Percentiles rank a stretch among this genome's conserved stretches.
phyloP scores from a whole-genome alignment of 1,139 yeast species.

The Debaryomycetaceae sp. region DNA sequence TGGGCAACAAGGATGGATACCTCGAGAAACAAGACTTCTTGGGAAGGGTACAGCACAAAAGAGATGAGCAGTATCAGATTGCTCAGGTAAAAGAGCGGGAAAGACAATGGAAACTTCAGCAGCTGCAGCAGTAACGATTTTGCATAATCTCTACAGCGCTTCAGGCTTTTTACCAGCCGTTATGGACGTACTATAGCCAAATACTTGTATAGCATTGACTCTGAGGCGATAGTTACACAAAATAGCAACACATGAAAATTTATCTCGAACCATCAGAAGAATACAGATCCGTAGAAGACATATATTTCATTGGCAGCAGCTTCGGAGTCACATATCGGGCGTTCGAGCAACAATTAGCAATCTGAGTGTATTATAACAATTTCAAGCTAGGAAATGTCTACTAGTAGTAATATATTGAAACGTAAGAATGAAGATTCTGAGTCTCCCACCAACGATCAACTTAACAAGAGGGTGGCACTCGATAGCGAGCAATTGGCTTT shows the following conservation, averaged over 20 bases:
- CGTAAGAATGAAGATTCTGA: slow-evolving; percentile 65
- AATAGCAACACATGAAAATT: background rate
- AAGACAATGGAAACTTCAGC: slow-evolving; percentile 26
- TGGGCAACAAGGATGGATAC: slow-evolving; percentile 80
- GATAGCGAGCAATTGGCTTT: slow-evolving; percentile 50
- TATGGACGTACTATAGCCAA: background rate
- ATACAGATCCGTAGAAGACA: background rate
- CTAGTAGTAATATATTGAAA: slow-evolving; percentile 45
- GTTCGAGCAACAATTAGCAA: background rate
- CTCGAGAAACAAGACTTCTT: slow-evolving; percentile 90
- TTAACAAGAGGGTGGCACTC: slow-evolving; percentile 65
- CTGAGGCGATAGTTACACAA: background rate
- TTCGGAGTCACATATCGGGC: background rate
- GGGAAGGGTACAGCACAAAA: slow-evolving; percentile 64
- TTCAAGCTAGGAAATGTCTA: slow-evolving; percentile 13
- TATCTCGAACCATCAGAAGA: background rate
- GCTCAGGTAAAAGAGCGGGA: slow-evolving; percentile 44
- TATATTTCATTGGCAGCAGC: background rate
- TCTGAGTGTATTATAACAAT: background rate
- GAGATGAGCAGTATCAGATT: slow-evolving; percentile 60
- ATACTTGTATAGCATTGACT: background rate
- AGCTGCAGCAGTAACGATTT: slow-evolving; percentile 3
- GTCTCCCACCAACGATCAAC: slow-evolving; percentile 27
- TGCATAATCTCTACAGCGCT: background rate
- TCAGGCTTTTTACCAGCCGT: background rate